phyloP scores from a whole-genome alignment of 2,329 filamentous ascomycete species.

The Setomelanomma holmii region DNA sequence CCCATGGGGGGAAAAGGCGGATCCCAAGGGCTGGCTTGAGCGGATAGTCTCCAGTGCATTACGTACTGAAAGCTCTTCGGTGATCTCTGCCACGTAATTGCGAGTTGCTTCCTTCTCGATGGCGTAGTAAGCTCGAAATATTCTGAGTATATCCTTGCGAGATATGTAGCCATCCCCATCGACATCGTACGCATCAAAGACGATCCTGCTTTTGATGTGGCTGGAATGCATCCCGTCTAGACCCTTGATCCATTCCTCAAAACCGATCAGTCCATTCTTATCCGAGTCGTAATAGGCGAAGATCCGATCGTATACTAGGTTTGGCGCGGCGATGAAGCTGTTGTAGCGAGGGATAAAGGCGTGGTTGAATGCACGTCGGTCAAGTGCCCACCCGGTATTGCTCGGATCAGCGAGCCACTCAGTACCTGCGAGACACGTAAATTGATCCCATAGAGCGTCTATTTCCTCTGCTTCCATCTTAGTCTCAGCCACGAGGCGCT shows the following conservation, averaged over 20 bases:
- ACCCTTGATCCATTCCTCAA: constrained; percentile 88
- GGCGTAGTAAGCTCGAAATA: constrained; percentile 92
- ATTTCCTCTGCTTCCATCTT: constrained; percentile 80
- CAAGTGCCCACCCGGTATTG: constrained; percentile 80
- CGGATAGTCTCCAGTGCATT: constrained; percentile 49
- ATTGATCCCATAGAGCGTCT: constrained; percentile 95
- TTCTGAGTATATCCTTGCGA: constrained; percentile 84
- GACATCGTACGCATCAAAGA: constrained; percentile 90
- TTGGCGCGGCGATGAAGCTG: constrained; percentile 78
- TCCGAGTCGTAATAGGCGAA: constrained; percentile 97
- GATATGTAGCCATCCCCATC: constrained; percentile 86
- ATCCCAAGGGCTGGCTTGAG: constrained; percentile 56
- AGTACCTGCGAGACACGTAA: constrained; percentile 88
- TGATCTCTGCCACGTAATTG: constrained; percentile 78
- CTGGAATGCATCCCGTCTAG: constrained; percentile 68
- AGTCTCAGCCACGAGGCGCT: constrained; percentile 60
- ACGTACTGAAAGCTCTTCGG: constrained; percentile 75
- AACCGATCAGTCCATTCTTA: constrained; percentile 85
- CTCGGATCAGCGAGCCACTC: constrained; percentile 84
- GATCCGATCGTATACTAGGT: constrained; percentile 93
- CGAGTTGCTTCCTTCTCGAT: constrained; percentile 88
- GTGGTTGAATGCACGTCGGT: constrained; percentile 89
- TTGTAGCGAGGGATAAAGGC: constrained; percentile 87
- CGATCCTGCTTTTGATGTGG: constrained; percentile 59
- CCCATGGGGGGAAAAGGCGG: constrained; percentile 51